These are phyloP conservation scores for Sclerotiophoma versabilis DNA, from an alignment of 2,329 filamentous ascomycete species.

Conservation along the genomic window DNA sequence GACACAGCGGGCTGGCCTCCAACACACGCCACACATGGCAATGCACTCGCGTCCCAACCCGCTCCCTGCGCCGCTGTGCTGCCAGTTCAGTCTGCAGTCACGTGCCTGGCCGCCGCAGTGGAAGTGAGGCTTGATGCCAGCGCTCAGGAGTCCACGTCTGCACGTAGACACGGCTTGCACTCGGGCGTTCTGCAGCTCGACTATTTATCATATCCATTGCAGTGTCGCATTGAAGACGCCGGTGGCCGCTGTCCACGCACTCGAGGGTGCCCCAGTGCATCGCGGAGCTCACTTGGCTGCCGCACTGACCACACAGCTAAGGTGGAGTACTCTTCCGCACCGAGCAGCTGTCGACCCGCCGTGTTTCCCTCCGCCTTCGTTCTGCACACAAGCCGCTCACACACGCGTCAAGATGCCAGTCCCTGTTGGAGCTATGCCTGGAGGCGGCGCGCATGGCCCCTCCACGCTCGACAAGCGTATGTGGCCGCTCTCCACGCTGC, in stretches of 20 bases:
- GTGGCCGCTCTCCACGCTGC: conserved; percentile 33
- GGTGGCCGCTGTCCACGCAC: background rate
- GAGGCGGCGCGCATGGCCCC: conserved; percentile 58
- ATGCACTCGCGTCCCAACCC: background rate
- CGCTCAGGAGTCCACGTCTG: background rate
- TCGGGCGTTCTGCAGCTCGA: too few relatives aligned
- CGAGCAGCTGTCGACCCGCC: conserved; percentile 17
- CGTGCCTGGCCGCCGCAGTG: background rate
- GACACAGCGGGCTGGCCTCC: background rate
- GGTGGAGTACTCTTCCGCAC: conserved; percentile 13
- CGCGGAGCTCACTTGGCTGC: conserved; percentile 16
- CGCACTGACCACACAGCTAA: conserved; percentile 16
- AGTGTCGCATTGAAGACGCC: background rate
- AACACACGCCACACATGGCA: background rate
- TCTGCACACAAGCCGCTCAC: conserved; percentile 8
- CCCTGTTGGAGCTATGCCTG: conserved; percentile 57
- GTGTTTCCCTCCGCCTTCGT: conserved; percentile 25
- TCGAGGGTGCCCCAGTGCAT: background rate
- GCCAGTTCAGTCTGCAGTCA: conserved; percentile 1
- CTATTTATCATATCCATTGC: too few relatives aligned
- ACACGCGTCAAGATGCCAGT: conserved; percentile 60
- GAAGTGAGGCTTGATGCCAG: conserved; percentile 9
- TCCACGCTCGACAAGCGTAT: conserved; percentile 76
- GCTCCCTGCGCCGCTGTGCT: conserved; percentile 2
- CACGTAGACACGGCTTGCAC: background rate